A percentile compares a stretch with the other conserved stretches of the same genome.
phyloP scores from a whole-genome alignment of 331 rosid genomes.

The Quercus phellos region DNA sequence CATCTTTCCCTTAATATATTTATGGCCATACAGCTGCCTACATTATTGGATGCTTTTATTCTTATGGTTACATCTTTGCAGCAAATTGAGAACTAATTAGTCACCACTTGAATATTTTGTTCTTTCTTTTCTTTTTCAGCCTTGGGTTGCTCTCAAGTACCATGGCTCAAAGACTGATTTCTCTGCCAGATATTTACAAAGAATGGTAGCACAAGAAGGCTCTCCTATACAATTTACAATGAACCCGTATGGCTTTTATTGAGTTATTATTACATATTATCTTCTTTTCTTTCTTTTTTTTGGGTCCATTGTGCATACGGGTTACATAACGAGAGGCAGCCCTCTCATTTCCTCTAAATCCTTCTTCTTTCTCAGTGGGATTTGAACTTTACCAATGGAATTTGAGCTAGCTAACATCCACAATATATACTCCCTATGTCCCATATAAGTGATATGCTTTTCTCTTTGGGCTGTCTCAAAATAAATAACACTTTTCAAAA shows the following conservation, averaged over 20 bases:
- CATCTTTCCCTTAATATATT: neutral
- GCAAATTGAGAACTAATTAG: conserved; percentile 2
- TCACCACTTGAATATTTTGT: neutral
- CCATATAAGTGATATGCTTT: too few species aligned
- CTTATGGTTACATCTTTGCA: neutral
- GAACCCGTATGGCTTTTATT: conserved; percentile 52
- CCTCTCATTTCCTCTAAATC: neutral
- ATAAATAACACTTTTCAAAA: too few species aligned
- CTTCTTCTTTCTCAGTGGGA: neutral
- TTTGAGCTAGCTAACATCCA: too few species aligned
- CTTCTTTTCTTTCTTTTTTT: neutral
- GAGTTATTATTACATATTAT: neutral
- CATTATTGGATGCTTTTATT: neutral
- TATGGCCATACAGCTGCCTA: neutral
- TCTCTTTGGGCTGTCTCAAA: too few species aligned
- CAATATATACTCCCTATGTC: too few species aligned
- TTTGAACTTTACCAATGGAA: too few species aligned
- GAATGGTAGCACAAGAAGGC: conserved; percentile 54
- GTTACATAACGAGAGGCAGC: neutral
- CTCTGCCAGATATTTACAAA: conserved; percentile 56
- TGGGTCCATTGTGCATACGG: neutral
- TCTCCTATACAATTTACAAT: conserved; percentile 61
- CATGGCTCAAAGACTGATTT: conserved; percentile 70
- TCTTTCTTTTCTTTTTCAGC: conserved; percentile 37
- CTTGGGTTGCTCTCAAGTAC: conserved; percentile 79